A percentile compares a stretch with the other conserved stretches of the same genome.
Evolutionary conservation across 2,329 filamentous ascomycete species (phyloP).

Genomic region (Rutstroemia sp.): DNA sequence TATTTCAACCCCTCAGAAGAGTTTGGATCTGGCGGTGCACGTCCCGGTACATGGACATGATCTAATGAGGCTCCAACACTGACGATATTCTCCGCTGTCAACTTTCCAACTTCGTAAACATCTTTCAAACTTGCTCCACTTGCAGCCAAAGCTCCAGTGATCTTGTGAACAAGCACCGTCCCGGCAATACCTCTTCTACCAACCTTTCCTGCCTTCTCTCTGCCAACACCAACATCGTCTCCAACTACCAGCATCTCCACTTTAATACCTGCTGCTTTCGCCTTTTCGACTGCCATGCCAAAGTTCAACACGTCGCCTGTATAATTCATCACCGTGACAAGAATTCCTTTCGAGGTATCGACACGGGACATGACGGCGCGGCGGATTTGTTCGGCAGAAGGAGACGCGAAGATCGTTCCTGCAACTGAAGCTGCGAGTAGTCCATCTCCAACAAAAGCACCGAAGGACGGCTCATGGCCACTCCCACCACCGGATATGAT

Average conservation of each 20-base stretch:
- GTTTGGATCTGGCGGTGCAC: slow-evolving; percentile 45
- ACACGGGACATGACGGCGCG: slow-evolving; percentile 67
- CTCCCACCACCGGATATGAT: slow-evolving; percentile 83
- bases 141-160: slow-evolving; percentile 75
- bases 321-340: slow-evolving; percentile 96
- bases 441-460: slow-evolving; percentile 75
- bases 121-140: slow-evolving; percentile 60
- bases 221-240: slow-evolving; percentile 86
- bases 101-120: slow-evolving; percentile 62
- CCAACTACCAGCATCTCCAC: slow-evolving; percentile 89
- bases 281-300: slow-evolving; percentile 89
- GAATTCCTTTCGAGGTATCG: slow-evolving; percentile 62
- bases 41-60: slow-evolving; percentile 89
- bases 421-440: slow-evolving; percentile 76
- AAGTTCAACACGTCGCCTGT: slow-evolving; percentile 88
- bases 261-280: slow-evolving; percentile 65
- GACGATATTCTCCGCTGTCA: slow-evolving; percentile 69
- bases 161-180: slow-evolving; percentile 86
- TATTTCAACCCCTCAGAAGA: slow-evolving; percentile 48
- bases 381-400: slow-evolving; percentile 75
- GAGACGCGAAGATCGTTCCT: slow-evolving; percentile 80
- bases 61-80: slow-evolving; percentile 80
- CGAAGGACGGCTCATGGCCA: slow-evolving; percentile 85
- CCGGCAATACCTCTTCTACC: slow-evolving; percentile 86
- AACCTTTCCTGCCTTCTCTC: slow-evolving; percentile 79